Conservation (phyloP, 305 asterid species). For the Lippia alba region DNA sequence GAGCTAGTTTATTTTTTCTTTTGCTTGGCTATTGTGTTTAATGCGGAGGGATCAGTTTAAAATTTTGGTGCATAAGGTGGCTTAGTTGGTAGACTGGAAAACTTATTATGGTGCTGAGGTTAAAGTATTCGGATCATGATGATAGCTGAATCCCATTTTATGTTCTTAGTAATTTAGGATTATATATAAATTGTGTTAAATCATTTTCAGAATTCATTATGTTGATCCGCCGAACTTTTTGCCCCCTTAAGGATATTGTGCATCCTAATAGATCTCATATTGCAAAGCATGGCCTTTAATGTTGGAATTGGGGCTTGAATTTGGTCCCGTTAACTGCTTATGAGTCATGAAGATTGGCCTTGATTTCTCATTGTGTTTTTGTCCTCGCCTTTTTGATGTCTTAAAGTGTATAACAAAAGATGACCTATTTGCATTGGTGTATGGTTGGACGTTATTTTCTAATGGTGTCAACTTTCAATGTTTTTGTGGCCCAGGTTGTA, state of each 20-base stretch:
- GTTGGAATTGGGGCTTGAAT: neutral
- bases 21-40: neutral
- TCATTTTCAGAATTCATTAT: neutral
- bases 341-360: neutral
- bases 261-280: neutral
- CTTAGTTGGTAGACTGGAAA: neutral
- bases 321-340: neutral
- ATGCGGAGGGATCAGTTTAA: neutral
- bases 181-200: neutral
- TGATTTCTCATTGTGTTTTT: neutral
- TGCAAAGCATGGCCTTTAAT: neutral
- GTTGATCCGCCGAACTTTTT: neutral
- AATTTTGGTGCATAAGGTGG: neutral
- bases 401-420: neutral
- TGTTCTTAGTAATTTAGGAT: neutral
- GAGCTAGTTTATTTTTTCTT: too few species aligned
- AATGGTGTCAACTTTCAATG: slow-evolving; percentile 4
- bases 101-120: neutral
- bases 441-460: neutral
- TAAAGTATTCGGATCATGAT: neutral
- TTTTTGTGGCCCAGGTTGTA: slow-evolving; percentile 41
- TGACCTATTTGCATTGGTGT: neutral
- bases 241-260: neutral
- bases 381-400: neutral
- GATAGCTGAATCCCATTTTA: neutral